A percentile compares a stretch with the other conserved stretches of the same genome.
phyloP scores from a whole-genome alignment of 1,284 basidiomycete species.

The Cutaneotrichosporon cutaneum region DNA sequence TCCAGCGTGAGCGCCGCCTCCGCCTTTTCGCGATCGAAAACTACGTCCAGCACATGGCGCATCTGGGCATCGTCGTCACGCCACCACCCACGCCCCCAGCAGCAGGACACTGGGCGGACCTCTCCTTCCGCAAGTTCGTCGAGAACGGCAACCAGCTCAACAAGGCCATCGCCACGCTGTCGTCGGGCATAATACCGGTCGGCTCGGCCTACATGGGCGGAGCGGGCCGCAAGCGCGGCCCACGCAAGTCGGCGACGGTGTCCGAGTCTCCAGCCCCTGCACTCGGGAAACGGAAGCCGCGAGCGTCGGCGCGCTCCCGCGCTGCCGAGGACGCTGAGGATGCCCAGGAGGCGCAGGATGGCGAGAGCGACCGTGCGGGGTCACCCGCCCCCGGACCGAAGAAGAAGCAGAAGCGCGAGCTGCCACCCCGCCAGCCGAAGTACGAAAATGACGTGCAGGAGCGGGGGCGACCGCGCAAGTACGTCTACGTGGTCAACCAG shows the following conservation, averaged over 20 bases:
- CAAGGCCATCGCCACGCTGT: conserved; percentile 6
- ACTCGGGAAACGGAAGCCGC: background rate
- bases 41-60: conserved; percentile 31
- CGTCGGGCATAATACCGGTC: conserved; percentile 8
- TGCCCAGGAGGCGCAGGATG: background rate
- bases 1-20: conserved; percentile 39
- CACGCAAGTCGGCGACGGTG: background rate
- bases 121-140: conserved; percentile 22
- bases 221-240: conserved; percentile 1
- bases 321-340: background rate
- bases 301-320: background rate
- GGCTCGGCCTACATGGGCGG: conserved; percentile 4
- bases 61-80: conserved; percentile 25
- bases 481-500: conserved; percentile 41
- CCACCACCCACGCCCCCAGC: conserved; percentile 17
- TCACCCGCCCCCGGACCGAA: background rate
- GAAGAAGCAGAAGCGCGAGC: background rate
- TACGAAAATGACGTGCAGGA: conserved; percentile 36
- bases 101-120: conserved; percentile 33
- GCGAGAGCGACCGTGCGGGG: background rate
- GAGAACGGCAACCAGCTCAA: conserved; percentile 12
- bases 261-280: background rate
- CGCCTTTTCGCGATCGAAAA: conserved; percentile 30
- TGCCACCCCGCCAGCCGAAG: background rate
- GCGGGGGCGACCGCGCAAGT: conserved; percentile 46